These are phyloP conservation scores for Apophysomyces ossiformis DNA, from an alignment of 371 early-diverging fungal genomes.

Conservation along the genomic window DNA sequence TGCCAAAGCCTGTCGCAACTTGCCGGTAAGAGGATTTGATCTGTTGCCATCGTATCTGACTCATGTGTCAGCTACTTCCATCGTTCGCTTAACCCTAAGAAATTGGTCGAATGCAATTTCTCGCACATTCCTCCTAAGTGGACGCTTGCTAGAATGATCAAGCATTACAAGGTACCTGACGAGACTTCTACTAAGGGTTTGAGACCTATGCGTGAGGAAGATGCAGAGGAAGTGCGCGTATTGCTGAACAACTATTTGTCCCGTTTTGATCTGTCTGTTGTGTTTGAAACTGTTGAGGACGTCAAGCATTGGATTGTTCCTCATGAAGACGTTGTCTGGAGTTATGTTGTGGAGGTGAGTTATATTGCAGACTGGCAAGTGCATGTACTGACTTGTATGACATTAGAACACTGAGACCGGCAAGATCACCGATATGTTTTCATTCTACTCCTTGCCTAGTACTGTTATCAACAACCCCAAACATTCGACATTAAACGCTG, in stretches of 20 bases:
- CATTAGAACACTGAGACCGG: constrained; percentile 57
- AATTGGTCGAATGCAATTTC: constrained; percentile 93
- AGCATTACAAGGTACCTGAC: constrained; percentile 73
- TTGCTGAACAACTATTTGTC: constrained; percentile 77
- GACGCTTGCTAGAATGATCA: constrained; percentile 79
- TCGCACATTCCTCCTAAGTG: constrained; percentile 74
- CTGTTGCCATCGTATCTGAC: neutral
- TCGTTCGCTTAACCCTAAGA: constrained; percentile 91
- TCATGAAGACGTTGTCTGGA: constrained; percentile 83
- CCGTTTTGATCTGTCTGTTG: constrained; percentile 74
- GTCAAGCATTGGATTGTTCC: constrained; percentile 93
- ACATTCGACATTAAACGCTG: constrained; percentile 84
- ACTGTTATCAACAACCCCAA: constrained; percentile 80
- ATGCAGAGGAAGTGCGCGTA: constrained; percentile 72
- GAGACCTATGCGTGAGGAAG: constrained; percentile 76
- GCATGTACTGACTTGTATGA: neutral
- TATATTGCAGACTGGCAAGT: neutral
- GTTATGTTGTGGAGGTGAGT: constrained; percentile 88
- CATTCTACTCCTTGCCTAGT: constrained; percentile 93
- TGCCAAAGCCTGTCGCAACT: constrained; percentile 91
- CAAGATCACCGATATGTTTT: constrained; percentile 84
- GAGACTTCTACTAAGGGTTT: constrained; percentile 71
- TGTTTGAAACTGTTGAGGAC: constrained; percentile 81
- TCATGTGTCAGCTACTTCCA: constrained; percentile 79
- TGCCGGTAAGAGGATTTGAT: constrained; percentile 59